phyloP scores from a whole-genome alignment of 257 asterid genomes.

The Solanum chilense region DNA sequence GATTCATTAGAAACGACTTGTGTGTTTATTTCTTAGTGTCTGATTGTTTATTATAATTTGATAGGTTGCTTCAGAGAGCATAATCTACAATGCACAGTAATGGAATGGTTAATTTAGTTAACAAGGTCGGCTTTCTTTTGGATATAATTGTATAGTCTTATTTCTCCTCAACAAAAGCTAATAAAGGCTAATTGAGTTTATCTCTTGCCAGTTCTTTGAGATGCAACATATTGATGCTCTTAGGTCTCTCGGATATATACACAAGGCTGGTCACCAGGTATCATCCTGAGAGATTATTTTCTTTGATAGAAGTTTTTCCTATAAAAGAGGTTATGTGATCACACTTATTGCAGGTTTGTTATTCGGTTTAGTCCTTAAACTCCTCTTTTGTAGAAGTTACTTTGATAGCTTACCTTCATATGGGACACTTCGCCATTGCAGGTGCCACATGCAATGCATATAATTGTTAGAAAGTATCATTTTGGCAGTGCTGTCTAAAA shows the following conservation, averaged over 20 bases:
- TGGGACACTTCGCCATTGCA: neutral
- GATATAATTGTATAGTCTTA: neutral
- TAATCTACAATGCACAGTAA: neutral
- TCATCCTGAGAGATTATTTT: neutral
- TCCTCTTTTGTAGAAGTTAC: neutral
- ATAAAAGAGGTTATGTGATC: neutral
- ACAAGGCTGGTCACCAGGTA: neutral
- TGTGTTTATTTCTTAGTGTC: neutral
- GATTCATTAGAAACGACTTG: neutral
- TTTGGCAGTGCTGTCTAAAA: neutral
- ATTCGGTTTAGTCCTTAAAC: neutral
- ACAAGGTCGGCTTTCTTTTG: neutral
- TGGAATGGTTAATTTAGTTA: neutral
- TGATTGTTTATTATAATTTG: neutral
- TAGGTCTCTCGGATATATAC: neutral
- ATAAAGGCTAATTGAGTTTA: neutral
- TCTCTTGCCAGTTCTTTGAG: neutral
- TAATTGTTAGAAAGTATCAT: neutral
- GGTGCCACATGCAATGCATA: neutral
- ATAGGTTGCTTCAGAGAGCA: neutral
- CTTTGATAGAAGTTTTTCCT: neutral
- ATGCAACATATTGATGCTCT: neutral
- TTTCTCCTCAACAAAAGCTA: neutral
- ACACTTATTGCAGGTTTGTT: neutral
- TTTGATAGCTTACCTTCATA: neutral